Evolutionary conservation across 2,329 filamentous ascomycete species (phyloP), one percentile per base, ranked within the genome.

Genomic region (Anisogramma anomala): DNA sequence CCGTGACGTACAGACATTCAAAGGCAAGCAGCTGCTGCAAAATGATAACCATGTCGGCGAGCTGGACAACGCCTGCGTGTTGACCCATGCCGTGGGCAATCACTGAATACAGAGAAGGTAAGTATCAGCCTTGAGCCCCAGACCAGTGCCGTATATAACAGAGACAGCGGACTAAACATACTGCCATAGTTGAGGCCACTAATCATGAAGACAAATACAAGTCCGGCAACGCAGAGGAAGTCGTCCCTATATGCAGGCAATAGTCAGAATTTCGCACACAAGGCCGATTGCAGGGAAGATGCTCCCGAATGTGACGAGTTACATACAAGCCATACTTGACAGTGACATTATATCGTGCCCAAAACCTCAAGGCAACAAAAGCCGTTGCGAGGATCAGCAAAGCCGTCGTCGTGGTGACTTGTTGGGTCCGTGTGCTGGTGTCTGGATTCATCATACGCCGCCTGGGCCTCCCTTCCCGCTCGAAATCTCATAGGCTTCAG

Each of bases 1-100:
- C 41, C 20, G 46, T 50, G 26, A 50, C 43, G 36, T 50, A 50
- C 31, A 45, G 27, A 31, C 42, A 45, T 28, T 45, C 42, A 30
- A 45, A 45, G 25, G 25, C 42, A 13, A 33, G 45, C 37, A 50
- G 45, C 22, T 45, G 52, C 17, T 18, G 47, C 27, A 53, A 43
- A 14, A 53, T 35, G 27, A 50, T 39, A n/a, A 49, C 48, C 9
- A 47, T 45, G 26, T 45, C 41, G 33, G 28, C 28, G 9, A 52
- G 31, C 9, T 22, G 10, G 33, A 45, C 27, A 9, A 30, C 31
- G 25, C 19, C 22, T 4, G 38, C 38, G 22, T 45, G 48, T 25
- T 33, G 34, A 15, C 48, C 48, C 38, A 50, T 46, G 11, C 48
- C 48, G 26, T 45, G 28, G 19, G 37, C 6, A 7, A 50, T 31